Percentiles rank a stretch among this genome's conserved stretches.
Conservation (phyloP, 495 filamentous ascomycete genomes). For the Xylaria cubensis region DNA sequence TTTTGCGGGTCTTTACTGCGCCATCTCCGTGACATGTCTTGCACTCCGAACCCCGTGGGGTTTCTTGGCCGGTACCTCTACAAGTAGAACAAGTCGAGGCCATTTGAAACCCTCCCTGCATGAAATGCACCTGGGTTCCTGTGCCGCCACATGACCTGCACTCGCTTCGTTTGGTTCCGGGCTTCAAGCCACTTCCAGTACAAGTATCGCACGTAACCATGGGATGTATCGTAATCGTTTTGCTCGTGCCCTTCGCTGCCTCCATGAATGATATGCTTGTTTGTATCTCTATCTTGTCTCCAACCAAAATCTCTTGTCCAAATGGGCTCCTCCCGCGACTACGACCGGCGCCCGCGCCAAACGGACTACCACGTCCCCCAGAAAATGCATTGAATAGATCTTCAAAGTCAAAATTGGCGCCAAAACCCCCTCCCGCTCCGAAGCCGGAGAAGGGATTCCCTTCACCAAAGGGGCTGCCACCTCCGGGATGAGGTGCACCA, state of each 20-base stretch:
- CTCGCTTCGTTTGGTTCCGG: conserved; percentile 70
- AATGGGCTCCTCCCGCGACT: conserved; percentile 66
- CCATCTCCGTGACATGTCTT: conserved; percentile 78
- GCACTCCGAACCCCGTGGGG: conserved; percentile 82
- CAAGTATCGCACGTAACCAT: conserved; percentile 81
- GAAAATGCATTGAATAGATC: conserved; percentile 91
- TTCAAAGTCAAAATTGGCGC: conserved; percentile 88
- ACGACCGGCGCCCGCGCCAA: conserved; percentile 56
- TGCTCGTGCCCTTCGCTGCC: conserved; percentile 83
- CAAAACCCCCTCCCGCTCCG: conserved; percentile 67
- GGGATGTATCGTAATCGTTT: conserved; percentile 80
- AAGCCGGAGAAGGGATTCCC: conserved; percentile 71
- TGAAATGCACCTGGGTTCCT: conserved; percentile 83
- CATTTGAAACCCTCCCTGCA: conserved; percentile 95
- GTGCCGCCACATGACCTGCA: conserved; percentile 87
- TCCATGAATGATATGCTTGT: conserved; percentile 94
- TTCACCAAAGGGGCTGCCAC: conserved; percentile 61
- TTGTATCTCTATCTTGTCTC: conserved; percentile 94
- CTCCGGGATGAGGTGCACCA: conserved; percentile 74
- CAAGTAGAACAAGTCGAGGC: conserved; percentile 85
- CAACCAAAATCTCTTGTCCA: conserved; percentile 77
- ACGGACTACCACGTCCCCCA: conserved; percentile 64
- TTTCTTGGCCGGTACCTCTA: conserved; percentile 72
- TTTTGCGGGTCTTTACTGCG: conserved; percentile 76
- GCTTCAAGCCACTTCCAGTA: conserved; percentile 81